Evolutionary conservation across 495 filamentous ascomycete genomes (phyloP), one percentile per base, ranked within the genome.

Genomic region (Penicillium verhagenii): DNA sequence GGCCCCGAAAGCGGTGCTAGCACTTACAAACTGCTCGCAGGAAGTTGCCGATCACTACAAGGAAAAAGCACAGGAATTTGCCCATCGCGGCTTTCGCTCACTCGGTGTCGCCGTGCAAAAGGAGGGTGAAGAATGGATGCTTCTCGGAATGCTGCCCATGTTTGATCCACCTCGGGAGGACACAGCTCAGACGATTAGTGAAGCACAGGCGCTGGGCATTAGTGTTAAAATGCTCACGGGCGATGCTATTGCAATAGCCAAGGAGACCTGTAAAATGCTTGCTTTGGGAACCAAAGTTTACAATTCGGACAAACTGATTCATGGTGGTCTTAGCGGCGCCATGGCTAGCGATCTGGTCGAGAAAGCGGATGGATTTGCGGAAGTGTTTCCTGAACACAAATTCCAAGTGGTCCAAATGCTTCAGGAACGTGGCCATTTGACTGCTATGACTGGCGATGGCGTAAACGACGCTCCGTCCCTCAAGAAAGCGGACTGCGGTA

Each of bases 381-480:
- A 96, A 73, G 92, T 96, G 38, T 97, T 96, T 81, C 92, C 92
- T 52, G 91, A 97, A 74, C 92, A 97, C 79, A 97, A 97, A 81
- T 96, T 93, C 75, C 92, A 96, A 61, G 92, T 97, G 65, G 92
- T 97, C 60, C 89, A 96, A 73, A 95, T 96, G 76, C 86, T 97
- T 25, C 92, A 97, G 75, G 89, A 96, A 75, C 89, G 92, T 80
- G 92, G 92, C 62, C 93, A 96, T 80, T 80, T 96, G 37, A 92
- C 95, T 72, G 92, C 92, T 63, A 97, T 97, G 92, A 97, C 92
- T 74, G 92, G 92, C 76, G 92, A 97, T 66, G 92, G 92, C 82
- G 92, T 97, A 70, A 97, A 97, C 74, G 92, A 97, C 74, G 92
- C 92, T 46, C 92, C 92, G 28, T 96, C 92, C 33, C 79, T 97